Evolutionary conservation across 805 yeast species (phyloP), one percentile per base, ranked within the genome.

Genomic region (Phaffomyces thermotolerans): DNA sequence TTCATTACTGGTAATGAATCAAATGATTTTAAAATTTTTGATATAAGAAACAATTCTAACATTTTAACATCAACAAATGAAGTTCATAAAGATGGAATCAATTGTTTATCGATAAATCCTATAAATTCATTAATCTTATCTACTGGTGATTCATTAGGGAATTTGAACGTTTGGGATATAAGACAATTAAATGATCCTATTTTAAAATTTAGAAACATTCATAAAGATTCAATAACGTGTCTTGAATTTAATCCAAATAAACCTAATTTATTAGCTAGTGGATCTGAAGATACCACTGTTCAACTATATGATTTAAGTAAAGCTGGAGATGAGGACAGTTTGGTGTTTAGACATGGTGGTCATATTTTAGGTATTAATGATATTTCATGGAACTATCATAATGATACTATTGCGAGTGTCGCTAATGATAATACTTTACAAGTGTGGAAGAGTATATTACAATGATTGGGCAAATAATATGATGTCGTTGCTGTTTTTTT

Each of bases 351-450:
- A 4, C 98, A 90, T 62, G 82, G 80, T 4, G 97, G 97, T 0
- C 98, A 90, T 60, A 73, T 82, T 75, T 67, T 83, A n/a, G 89
- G 91, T 4, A 86, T 90, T 3, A 84, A 83, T 51, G 97, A 89
- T 53, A 64, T 88, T 25, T 73, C 78, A 30, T 90, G 97, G 97
- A 84, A 85, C 44, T 75, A 78, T 0, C 79, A 79, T 46, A 84
- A 78, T 44, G 76, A 78, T 76, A 31, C 39, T 18, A 50, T 88
- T 32, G 81, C 87, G 4, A 79, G 88, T 54, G 91, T 84, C 6
- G 78, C 87, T 0, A 88, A 84, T 54, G 96, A 90, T 57, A 90
- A 90, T 58, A 76, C 90, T 1, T 65, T 89, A n/a, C 96, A 90
- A 49, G 62, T 89, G 3, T 90, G 95, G 95, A 77, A 73, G 53